Conservation (phyloP, 805 yeast genomes). For the Candida tibetensis region DNA sequence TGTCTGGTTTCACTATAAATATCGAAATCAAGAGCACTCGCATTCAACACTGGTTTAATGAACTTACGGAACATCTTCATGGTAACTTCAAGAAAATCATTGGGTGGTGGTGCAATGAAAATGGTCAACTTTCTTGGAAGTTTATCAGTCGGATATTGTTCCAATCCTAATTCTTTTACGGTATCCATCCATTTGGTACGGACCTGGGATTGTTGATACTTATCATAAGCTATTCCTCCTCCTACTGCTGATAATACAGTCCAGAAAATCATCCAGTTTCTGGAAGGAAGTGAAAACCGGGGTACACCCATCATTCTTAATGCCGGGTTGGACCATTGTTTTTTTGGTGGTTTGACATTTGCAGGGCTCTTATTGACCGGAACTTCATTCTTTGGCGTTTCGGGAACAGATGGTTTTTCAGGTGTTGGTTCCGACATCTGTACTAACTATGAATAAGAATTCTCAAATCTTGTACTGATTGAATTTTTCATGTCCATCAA, state of each 20-base stretch:
- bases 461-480: constrained; percentile 1
- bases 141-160: constrained; percentile 42
- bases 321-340: constrained; percentile 71
- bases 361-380: background rate
- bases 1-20: constrained; percentile 75
- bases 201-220: constrained; percentile 63
- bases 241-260: constrained; percentile 58
- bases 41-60: constrained; percentile 79
- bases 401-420: background rate
- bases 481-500: too few species aligned
- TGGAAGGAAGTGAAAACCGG: constrained; percentile 71
- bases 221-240: constrained; percentile 82
- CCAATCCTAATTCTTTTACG: constrained; percentile 54
- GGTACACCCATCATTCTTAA: constrained; percentile 83
- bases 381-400: background rate
- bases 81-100: constrained; percentile 77
- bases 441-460: too few species aligned
- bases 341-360: constrained; percentile 20
- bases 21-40: constrained; percentile 84
- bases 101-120: constrained; percentile 95
- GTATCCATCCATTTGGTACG: constrained; percentile 61
- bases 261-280: constrained; percentile 94
- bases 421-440: background rate
- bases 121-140: constrained; percentile 75
- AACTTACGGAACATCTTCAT: constrained; percentile 70